Base-by-base conservation (phyloP, 306 rosid species). In the Vachellia collinsii region DNA sequence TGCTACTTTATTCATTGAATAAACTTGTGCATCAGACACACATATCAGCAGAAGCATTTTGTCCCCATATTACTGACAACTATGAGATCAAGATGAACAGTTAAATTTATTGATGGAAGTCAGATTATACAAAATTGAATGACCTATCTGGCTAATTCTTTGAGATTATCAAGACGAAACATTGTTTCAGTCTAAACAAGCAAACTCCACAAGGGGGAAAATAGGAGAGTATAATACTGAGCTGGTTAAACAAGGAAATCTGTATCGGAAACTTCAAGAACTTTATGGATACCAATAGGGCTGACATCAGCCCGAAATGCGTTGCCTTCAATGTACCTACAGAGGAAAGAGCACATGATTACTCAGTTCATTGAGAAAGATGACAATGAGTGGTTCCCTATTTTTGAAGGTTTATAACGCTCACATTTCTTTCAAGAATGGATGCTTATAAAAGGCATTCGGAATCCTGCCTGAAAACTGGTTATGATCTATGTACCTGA, bases 381-480 rank as follows among this genome's bases (percentile, higher is more conserved):
- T 36, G 14, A 66, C 14, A 79, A 68, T 17, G 46, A 7, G 36
- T 0, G 43, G 66, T 54, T 59, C 48, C 58, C 22, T 12, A 62
- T 17, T 36, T 51, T 4, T 1, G 56, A 72, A 47, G 46, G 46
- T 36, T 61, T 34, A 17, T 61, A 79, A 78, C 76, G 87, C 99
- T 91, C 85, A 93, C 97, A 95, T 91, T 88, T 91, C 99, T 90
- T 95, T 95, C 91, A 95, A 87, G 80, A 90, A 91, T 59, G 89
- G 93, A 88, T 91, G 99, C 83, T 93, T 95, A 71, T 95, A 95
- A 82, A 95, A 93, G 82, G 89, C 88, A 63, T 90, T 90, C 3
- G 98, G 91, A 80, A 95, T 93, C 88, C 97, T 93, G 82, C 99
- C 99, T 4, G 93, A 82, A 81, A 95, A 95, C 83, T 93, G 99